phyloP scores from a whole-genome alignment of 192 early-diverging fungal species.

The Rhizophagus prolifer region DNA sequence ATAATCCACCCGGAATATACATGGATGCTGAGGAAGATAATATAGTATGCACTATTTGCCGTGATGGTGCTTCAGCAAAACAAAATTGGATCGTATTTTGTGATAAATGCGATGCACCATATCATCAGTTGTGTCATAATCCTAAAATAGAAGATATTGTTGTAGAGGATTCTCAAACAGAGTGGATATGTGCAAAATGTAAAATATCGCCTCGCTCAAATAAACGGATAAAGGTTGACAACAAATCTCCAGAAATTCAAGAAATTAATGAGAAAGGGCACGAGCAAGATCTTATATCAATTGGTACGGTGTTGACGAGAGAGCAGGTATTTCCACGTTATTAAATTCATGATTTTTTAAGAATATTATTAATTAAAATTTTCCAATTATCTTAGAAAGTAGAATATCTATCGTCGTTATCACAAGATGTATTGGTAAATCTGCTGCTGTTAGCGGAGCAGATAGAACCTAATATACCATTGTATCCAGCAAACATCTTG shows the following conservation, averaged over 20 bases:
- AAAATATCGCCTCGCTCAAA: not conserved
- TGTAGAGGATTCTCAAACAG: constrained; percentile 18
- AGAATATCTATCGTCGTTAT: constrained; percentile 31
- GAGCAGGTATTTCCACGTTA: not conserved
- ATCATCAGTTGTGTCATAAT: constrained; percentile 36
- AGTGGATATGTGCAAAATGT: constrained; percentile 34
- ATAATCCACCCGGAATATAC: not conserved
- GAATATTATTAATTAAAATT: not conserved
- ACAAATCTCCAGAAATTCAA: not conserved
- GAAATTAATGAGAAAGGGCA: not conserved
- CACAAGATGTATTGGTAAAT: constrained; percentile 29
- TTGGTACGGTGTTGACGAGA: not conserved
- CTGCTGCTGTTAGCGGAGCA: constrained; percentile 30
- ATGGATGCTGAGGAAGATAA: not conserved
- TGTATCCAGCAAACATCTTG: constrained; percentile 28
- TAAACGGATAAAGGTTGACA: constrained; percentile 19
- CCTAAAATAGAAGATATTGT: constrained; percentile 32
- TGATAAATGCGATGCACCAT: constrained; percentile 35
- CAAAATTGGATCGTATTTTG: constrained; percentile 37
- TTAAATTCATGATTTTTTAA: not conserved
- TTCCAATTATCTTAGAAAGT: constrained; percentile 8
- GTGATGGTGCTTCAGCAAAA: constrained; percentile 31
- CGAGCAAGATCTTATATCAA: not conserved
- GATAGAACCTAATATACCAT: constrained; percentile 23
- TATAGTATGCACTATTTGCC: constrained; percentile 33